These are phyloP conservation scores for Blastobotrys apis DNA, from an alignment of 1,139 yeast genomes.

Conservation along the genomic window DNA sequence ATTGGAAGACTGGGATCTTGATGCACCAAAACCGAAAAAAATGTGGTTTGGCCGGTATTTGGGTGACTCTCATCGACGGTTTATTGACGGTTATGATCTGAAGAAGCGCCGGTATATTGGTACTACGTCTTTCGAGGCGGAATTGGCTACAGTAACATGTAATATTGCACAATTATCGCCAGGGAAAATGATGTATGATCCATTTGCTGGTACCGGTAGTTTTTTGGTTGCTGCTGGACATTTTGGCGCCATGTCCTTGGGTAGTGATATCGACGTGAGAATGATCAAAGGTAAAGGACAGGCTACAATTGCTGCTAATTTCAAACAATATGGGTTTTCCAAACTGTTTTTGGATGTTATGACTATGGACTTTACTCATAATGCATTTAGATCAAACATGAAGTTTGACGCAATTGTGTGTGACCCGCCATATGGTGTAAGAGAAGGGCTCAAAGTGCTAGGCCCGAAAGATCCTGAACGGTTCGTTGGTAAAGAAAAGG, in stretches of 20 bases:
- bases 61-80: constrained; percentile 60
- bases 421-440: constrained; percentile 97
- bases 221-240: constrained; percentile 85
- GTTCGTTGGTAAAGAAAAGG: constrained; percentile 63
- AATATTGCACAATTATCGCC: constrained; percentile 73
- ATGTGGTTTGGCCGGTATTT: constrained; percentile 77
- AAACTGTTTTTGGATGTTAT: constrained; percentile 64
- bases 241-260: constrained; percentile 76
- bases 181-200: constrained; percentile 77
- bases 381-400: constrained; percentile 63
- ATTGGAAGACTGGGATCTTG: constrained; percentile 60
- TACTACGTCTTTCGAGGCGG: constrained; percentile 92
- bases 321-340: constrained; percentile 64
- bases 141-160: constrained; percentile 67
- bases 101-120: constrained; percentile 85
- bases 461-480: constrained; percentile 70
- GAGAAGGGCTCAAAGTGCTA: constrained; percentile 91
- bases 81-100: constrained; percentile 74
- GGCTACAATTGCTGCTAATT: constrained; percentile 57
- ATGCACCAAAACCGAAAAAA: constrained; percentile 40
- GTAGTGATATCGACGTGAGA: constrained; percentile 89
- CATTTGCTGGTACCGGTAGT: constrained; percentile 96
- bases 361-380: constrained; percentile 94
- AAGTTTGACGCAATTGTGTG: constrained; percentile 78
- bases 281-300: constrained; percentile 70